Evolutionary conservation across 2,329 filamentous ascomycete genomes (phyloP).

Genomic region (Clarireedia paspali): DNA sequence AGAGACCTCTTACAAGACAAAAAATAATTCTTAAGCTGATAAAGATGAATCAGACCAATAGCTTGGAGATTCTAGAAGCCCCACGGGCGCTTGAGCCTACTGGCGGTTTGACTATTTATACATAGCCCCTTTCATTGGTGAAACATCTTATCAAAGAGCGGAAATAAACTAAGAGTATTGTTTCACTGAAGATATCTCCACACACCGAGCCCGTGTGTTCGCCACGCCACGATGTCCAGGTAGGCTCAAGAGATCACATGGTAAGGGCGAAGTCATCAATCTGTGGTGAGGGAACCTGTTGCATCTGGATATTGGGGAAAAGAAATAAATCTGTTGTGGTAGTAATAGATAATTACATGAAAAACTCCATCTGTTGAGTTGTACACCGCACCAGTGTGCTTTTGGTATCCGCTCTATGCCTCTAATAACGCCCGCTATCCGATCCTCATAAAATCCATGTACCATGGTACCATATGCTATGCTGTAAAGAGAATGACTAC

Average conservation of each 20-base stretch:
- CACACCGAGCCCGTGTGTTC: no score
- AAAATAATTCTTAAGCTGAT: no score
- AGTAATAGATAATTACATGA: constrained; percentile 1
- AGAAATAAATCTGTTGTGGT: neutral
- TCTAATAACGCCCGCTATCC: constrained; percentile 1
- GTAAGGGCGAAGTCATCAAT: neutral
- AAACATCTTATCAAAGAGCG: neutral
- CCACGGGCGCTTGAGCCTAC: neutral
- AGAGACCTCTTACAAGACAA: no score
- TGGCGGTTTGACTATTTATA: neutral
- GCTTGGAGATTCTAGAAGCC: neutral
- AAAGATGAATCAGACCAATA: no score
- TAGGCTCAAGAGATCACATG: neutral
- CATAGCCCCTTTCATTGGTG: neutral
- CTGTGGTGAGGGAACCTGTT: constrained; percentile 8
- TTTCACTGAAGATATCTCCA: neutral
- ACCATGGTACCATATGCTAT: neutral
- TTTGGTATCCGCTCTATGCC: neutral
- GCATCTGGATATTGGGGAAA: neutral
- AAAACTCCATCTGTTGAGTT: neutral
- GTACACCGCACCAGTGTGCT: neutral
- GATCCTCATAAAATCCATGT: neutral
- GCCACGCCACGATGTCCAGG: no score
- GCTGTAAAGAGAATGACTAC: constrained; percentile 5
- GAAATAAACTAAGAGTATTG: neutral